phyloP scores from a whole-genome alignment of 208 protist species.

The Trypanosoma lewisi region DNA sequence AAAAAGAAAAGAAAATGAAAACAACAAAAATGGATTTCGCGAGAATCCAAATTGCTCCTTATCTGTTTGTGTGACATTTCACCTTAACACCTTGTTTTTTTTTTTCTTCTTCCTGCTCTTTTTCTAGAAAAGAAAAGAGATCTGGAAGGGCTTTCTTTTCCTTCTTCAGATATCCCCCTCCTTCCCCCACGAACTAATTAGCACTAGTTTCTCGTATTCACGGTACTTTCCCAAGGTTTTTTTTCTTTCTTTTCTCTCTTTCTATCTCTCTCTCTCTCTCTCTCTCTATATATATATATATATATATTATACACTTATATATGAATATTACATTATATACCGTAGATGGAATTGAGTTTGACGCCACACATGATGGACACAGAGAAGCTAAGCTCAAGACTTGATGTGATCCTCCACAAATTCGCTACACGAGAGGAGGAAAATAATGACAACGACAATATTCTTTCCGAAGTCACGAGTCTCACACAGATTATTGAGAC shows the following conservation, averaged over 20 bases:
- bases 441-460: conserved; percentile 3
- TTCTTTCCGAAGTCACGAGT: conserved; percentile 14
- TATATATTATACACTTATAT: neutral
- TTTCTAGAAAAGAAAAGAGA: too few relatives aligned
- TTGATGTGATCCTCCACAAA: conserved; percentile 27
- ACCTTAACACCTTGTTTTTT: neutral
- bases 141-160: neutral
- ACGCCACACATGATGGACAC: conserved; percentile 10
- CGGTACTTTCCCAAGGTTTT: too few relatives aligned
- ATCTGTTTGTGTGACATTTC: neutral
- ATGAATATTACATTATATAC: neutral
- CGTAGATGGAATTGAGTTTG: neutral
- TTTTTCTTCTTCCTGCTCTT: conserved; percentile 3
- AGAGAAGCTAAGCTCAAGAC: conserved; percentile 3
- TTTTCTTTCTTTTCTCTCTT: conserved; percentile 8
- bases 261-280: neutral
- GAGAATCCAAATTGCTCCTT: neutral
- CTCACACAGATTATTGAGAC: conserved; percentile 5
- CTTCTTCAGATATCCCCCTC: neutral
- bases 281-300: neutral
- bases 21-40: neutral
- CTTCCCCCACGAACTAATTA: too few relatives aligned
- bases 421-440: conserved; percentile 15
- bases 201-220: too few relatives aligned
- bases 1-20: neutral